These are phyloP conservation scores for Hysterium pulicare DNA, from an alignment of 2,329 filamentous ascomycete species.

Conservation along the genomic window DNA sequence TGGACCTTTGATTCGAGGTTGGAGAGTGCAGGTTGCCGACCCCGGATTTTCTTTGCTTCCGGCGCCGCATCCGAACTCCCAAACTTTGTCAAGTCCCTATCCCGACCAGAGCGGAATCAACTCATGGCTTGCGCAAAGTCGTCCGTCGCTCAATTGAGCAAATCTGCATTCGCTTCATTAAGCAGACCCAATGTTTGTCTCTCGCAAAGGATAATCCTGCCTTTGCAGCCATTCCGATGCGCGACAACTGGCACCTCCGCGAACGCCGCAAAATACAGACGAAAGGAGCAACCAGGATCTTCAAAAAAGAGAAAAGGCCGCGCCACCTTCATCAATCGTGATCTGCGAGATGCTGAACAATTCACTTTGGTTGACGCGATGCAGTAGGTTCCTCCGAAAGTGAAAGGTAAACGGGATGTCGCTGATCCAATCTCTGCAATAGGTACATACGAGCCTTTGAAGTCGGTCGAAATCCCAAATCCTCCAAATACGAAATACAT, in stretches of 20 bases:
- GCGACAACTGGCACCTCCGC: constrained; percentile 30
- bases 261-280: constrained; percentile 40
- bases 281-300: constrained; percentile 37
- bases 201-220: constrained; percentile 22
- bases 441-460: constrained; percentile 91
- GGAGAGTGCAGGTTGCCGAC: no score
- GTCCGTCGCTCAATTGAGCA: constrained; percentile 32
- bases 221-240: constrained; percentile 39
- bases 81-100: no score
- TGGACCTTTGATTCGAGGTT: no score
- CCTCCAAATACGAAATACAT: constrained; percentile 83
- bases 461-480: constrained; percentile 72
- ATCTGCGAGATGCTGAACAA: constrained; percentile 64
- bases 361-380: constrained; percentile 90
- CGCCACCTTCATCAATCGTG: constrained; percentile 61
- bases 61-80: no score
- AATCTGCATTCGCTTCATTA: constrained; percentile 20
- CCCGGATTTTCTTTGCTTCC: no score
- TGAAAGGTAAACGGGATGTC: no score
- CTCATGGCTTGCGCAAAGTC: constrained; percentile 35
- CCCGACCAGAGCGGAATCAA: no score
- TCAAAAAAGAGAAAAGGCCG: constrained; percentile 58
- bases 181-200: constrained; percentile 15
- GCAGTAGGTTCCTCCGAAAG: constrained; percentile 60
- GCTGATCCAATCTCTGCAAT: no score